Conservation (phyloP, 176 grass and related monocot genomes). For the Olyra latifolia region DNA sequence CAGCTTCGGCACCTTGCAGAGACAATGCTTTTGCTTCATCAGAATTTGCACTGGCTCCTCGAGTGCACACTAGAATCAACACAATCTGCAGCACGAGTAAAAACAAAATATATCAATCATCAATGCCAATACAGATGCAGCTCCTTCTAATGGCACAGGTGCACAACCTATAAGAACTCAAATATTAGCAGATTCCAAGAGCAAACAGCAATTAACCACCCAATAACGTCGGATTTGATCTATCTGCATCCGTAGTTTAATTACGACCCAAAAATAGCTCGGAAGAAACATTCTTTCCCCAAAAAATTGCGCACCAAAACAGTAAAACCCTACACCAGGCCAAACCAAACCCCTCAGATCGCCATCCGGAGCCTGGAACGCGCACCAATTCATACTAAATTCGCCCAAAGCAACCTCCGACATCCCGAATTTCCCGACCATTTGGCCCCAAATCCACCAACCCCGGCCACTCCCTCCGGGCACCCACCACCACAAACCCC, state of each 20-base stretch:
- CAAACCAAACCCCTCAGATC: constrained; percentile 15
- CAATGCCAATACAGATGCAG: neutral
- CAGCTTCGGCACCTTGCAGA: constrained; percentile 43
- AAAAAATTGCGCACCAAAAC: neutral
- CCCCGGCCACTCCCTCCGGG: neutral
- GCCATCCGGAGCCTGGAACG: neutral
- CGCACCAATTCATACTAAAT: neutral
- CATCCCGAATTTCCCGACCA: neutral
- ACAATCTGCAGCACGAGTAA: constrained; percentile 53
- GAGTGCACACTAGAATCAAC: constrained; percentile 62
- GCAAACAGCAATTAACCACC: neutral
- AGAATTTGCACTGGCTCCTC: constrained; percentile 41
- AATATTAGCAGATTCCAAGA: neutral
- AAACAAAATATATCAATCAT: neutral
- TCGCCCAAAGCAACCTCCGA: neutral
- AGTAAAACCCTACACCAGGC: constrained; percentile 37
- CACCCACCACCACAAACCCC: neutral
- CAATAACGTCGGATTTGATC: neutral
- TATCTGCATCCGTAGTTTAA: constrained; percentile 13
- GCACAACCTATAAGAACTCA: neutral
- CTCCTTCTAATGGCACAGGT: neutral
- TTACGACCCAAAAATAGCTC: constrained; percentile 33
- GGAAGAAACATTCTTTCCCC: neutral
- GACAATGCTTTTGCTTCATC: constrained; percentile 36
- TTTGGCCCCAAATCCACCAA: constrained; percentile 24